Evolutionary conservation across 768 basidiomycete genomes (phyloP).

Genomic region (Suillus plorans): DNA sequence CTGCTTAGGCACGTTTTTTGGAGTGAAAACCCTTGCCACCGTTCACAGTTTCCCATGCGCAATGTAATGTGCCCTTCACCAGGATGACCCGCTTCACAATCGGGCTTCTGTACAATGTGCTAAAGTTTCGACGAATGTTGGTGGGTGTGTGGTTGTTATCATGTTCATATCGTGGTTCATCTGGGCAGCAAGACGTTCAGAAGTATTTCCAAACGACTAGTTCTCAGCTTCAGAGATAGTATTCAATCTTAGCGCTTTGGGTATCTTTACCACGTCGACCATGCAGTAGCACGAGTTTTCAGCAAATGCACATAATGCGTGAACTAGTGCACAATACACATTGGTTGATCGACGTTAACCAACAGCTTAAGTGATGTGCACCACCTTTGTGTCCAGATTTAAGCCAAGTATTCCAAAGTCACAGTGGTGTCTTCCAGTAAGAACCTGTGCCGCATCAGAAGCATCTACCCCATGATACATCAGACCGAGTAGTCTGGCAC

Average conservation of each 20-base stretch:
- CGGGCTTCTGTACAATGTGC: conserved; percentile 24
- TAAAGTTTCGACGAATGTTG: conserved; percentile 15
- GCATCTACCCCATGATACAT: too few relatives aligned
- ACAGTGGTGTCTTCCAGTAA: not conserved
- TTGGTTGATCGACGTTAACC: not conserved
- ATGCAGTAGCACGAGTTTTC: not conserved
- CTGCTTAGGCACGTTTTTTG: conserved; percentile 19
- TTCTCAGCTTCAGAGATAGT: not conserved
- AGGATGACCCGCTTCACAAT: conserved; percentile 29
- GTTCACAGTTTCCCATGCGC: conserved; percentile 34
- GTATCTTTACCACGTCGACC: not conserved
- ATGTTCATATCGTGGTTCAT: conserved; percentile 22
- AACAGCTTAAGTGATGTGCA: not conserved
- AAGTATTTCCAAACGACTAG: not conserved
- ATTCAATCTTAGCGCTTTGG: not conserved
- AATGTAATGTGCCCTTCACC: conserved; percentile 6
- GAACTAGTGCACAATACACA: not conserved
- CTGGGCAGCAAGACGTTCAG: not conserved
- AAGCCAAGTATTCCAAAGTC: not conserved
- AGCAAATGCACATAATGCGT: not conserved
- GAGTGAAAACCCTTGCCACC: conserved; percentile 29
- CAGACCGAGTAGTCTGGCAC: too few relatives aligned
- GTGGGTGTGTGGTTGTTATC: conserved; percentile 15
- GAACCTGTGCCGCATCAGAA: too few relatives aligned
- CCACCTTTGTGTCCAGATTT: not conserved